A percentile compares a stretch with the other conserved stretches of the same genome.
Conservation (phyloP, 169 alveolate species). For the Toxoplasma gondii region DNA sequence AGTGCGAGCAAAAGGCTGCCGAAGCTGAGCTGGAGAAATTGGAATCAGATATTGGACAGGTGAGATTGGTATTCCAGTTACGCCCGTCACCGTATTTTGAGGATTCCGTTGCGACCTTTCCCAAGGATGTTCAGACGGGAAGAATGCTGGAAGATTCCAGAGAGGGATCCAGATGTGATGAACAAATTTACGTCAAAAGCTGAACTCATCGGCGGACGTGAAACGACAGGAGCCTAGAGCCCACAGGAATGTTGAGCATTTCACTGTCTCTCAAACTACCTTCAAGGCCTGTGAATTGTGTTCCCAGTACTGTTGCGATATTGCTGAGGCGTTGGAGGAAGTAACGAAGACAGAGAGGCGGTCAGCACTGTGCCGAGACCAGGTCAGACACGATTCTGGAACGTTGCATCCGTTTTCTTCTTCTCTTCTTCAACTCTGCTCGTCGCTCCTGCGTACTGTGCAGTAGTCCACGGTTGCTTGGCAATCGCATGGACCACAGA, state of each 20-base stretch:
- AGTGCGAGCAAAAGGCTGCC: not conserved
- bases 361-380: not conserved
- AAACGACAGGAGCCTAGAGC: no score
- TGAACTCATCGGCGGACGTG: no score
- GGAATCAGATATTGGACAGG: not conserved
- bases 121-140: no score
- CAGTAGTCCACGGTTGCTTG: no score
- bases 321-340: slow-evolving; percentile 10
- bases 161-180: no score
- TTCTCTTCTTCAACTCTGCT: not conserved
- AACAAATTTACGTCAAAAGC: no score
- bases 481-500: no score
- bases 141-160: no score
- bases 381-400: not conserved
- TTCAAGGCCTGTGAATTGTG: not conserved
- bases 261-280: no score
- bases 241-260: no score
- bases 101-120: no score
- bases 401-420: not conserved
- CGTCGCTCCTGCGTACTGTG: not conserved
- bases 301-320: slow-evolving; percentile 7
- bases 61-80: not conserved
- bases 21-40: slow-evolving; percentile 1
- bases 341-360: not conserved
- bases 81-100: no score